A percentile compares a stretch with the other conserved stretches of the same genome.
Evolutionary conservation across 139 green algal genomes (phyloP).

Genomic region (Parachlorella kessleri): DNA sequence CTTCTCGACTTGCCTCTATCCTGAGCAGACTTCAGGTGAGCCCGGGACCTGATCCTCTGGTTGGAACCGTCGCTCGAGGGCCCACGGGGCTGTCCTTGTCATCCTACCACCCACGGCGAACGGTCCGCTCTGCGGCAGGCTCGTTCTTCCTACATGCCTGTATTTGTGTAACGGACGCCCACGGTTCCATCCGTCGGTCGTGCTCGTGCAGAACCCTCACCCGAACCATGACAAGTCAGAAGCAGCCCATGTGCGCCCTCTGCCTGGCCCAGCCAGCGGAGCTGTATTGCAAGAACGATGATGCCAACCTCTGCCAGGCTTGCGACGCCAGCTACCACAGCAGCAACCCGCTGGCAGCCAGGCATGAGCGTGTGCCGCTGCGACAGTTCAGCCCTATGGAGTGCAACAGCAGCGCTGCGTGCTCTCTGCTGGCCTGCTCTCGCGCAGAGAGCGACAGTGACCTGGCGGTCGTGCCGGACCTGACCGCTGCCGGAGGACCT

Average conservation of each 20-base stretch:
- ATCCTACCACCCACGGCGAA: no score
- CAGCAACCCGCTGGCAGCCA: slow-evolving; percentile 31
- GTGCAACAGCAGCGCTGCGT: slow-evolving; percentile 1
- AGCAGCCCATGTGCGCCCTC: slow-evolving; percentile 14
- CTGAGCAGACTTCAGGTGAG: no score
- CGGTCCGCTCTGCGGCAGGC: no score
- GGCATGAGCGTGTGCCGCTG: slow-evolving; percentile 32
- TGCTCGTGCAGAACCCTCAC: no score
- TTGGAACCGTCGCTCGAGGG: no score
- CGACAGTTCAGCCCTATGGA: not conserved
- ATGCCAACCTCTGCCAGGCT: slow-evolving; percentile 28
- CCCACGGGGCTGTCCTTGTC: no score
- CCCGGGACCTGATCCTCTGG: no score
- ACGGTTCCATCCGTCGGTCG: no score
- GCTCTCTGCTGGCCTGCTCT: not conserved
- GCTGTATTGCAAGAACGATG: slow-evolving; percentile 44
- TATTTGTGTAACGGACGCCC: no score
- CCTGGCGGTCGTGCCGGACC: slow-evolving; percentile 33
- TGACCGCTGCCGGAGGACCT: not conserved
- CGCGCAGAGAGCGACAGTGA: not conserved
- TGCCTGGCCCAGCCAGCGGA: slow-evolving; percentile 15
- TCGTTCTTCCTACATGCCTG: no score
- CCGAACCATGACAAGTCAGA: no score
- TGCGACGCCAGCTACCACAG: slow-evolving; percentile 34
- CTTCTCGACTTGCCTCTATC: no score